Evolutionary conservation across 345 rosid genomes (phyloP), one percentile per base, ranked within the genome.

Genomic region (Jatropha curcas): DNA sequence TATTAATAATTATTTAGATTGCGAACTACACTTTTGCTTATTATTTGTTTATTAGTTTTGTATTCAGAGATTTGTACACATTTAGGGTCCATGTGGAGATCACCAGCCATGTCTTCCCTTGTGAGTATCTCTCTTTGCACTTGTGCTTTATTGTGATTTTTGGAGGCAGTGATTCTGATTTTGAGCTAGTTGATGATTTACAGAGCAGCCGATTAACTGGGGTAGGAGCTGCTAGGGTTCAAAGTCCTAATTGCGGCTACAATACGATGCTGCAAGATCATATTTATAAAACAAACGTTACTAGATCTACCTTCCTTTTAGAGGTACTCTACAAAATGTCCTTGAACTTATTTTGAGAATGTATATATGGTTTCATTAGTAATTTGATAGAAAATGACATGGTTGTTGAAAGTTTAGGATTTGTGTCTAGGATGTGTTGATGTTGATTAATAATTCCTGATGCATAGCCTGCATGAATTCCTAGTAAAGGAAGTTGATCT

Each of bases 161-260:
- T 48, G 53, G 53, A 48, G 4, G 6, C 53, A 7, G 2, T 48
- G 22, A 48, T 48, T 5, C 20, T 48, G 53, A 48, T 48, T 48
- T 48, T 48, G 53, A 48, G 20, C n/a, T 48, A 4, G 3, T 17
- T 48, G 53, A 48, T 17, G 53, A 48, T 63, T 39, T 35, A 35
- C 71, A 78, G 81, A 59, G 75, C 61, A 51, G 77, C 2, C 74
- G 55, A 27, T 63, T 71, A 60, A 33, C 61, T 22, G 33, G 69
- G 43, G 53, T 35, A 11, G 68, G 81, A 45, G 51, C 53, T 64
- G 65, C 34, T 60, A 39, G 77, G 71, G 52, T 77, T 1, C 68
- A 45, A 22, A 52, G 56, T 62, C 43, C 71, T 68, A 64, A 59
- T 72, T 59, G 69, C 43, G 60, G 60, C 57, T 75, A 67, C 68